A percentile compares a stretch with the other conserved stretches of the same genome.
These are phyloP conservation scores for Alternaria solani DNA, from an alignment of 2,329 filamentous ascomycete genomes.

Conservation along the genomic window DNA sequence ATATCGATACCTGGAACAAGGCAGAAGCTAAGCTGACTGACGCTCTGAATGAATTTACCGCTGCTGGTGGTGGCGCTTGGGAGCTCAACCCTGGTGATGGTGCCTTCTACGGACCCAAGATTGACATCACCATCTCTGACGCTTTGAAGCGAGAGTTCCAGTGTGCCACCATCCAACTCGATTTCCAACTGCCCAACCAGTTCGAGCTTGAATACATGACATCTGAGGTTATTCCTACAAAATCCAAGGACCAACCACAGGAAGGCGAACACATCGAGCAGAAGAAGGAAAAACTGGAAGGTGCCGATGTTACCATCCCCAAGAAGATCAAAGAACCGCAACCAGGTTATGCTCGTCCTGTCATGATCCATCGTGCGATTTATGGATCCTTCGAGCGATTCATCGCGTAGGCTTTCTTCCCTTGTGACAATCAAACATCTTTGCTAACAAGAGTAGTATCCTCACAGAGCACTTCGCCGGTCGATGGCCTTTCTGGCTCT, in stretches of 20 bases:
- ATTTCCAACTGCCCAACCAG: constrained; percentile 84
- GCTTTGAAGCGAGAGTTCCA: constrained; percentile 84
- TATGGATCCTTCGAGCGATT: constrained; percentile 74
- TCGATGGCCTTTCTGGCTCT: constrained; percentile 91
- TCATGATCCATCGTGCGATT: constrained; percentile 88
- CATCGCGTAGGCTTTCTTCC: constrained; percentile 60
- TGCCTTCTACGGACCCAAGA: constrained; percentile 98
- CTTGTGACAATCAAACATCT: background rate
- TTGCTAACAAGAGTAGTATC: constrained; percentile 56
- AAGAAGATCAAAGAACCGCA: constrained; percentile 40
- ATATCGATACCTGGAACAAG: constrained; percentile 85
- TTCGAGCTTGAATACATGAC: constrained; percentile 90
- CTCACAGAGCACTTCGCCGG: constrained; percentile 84
- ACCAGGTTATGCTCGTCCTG: constrained; percentile 74
- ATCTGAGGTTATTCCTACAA: constrained; percentile 64
- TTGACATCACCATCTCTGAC: constrained; percentile 94
- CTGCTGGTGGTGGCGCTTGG: constrained; percentile 72
- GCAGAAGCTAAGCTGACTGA: constrained; percentile 83
- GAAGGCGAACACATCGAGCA: constrained; percentile 37
- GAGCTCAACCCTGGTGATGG: constrained; percentile 93
- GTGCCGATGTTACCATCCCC: constrained; percentile 23
- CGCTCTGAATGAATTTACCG: constrained; percentile 77
- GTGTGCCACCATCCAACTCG: constrained; percentile 93
- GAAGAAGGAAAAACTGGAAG: constrained; percentile 31
- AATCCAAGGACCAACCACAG: constrained; percentile 38